Base-by-base conservation (phyloP, 139 green algal species). In the Yamagishiella unicocca region DNA sequence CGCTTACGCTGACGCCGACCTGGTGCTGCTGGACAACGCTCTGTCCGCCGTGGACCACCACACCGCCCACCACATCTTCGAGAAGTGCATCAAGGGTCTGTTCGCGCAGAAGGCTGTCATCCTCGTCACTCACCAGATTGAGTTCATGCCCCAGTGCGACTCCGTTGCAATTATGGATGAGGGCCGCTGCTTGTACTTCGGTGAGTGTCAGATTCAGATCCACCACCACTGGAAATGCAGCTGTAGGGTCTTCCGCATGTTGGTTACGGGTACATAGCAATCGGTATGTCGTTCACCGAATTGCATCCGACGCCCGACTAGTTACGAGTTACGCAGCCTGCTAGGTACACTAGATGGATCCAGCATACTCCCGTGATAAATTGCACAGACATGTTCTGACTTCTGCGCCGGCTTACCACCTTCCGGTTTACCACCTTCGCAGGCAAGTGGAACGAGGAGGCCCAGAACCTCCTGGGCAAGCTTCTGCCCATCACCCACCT, bases 11-110 rank as follows among this genome's bases (percentile, higher is more conserved):
- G 75, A 89, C 40, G 92, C 91, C 25, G 90, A 93, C 71, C 82
- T 92, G 35, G 67, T 92, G 35, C 88, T 94, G 46, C 90, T 94
- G 38, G 92, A 94, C 90, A 93, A 94, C 58, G 89, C 92, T 12
- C 89, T 94, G 70, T 93, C 89, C 29, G 91, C 91, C 25, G 89
- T 94, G 1, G 91, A 94, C 91, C 89, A 92, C 89, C 91, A 94
- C 89, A 92, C 89, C 46, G 91, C 89, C 3, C 85, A 94, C 83
- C 91, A 94, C 85, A 91, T 94, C 82, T 94, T 92, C 73, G 87
- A 86, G 6, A 76, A 84, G 50, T 87, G 83, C 82, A 78, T 94
- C 62, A 89, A 87, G 82, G 89, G 89, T 58, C 87, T 89, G 50
- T 83, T 93, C 62, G 40, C 58, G 19, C 37, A 74, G 1, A 90